Evolutionary conservation across 208 protist species (phyloP).

Genomic region (Leishmania arabica): DNA sequence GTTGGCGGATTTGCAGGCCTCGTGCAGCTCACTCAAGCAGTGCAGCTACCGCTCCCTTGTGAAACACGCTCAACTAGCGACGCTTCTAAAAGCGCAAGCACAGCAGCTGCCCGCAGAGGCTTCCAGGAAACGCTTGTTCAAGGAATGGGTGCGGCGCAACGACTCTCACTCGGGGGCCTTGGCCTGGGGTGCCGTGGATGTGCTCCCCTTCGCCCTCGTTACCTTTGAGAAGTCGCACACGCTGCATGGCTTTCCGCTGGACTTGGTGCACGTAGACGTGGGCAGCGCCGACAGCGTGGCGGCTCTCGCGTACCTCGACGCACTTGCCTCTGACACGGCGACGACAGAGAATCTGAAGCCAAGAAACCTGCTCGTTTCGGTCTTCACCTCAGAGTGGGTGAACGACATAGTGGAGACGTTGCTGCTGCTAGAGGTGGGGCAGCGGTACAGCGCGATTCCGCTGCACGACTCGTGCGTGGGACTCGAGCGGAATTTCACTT

Average conservation of each 20-base stretch:
- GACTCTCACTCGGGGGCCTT: background rate
- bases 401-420: slow-evolving; percentile 9
- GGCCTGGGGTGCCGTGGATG: background rate
- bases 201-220: slow-evolving; percentile 5
- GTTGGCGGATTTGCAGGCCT: background rate
- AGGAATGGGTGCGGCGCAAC: slow-evolving; percentile 11
- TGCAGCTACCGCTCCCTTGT: slow-evolving; percentile 9
- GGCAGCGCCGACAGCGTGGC: slow-evolving; percentile 31
- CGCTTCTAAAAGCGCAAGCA: background rate
- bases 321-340: background rate
- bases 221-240: background rate
- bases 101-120: background rate
- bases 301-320: slow-evolving; percentile 24
- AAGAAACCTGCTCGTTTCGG: slow-evolving; percentile 28
- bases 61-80: background rate
- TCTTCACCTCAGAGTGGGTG: slow-evolving; percentile 38
- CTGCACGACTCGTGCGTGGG: slow-evolving; percentile 7
- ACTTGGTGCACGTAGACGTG: slow-evolving; percentile 48
- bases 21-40: background rate
- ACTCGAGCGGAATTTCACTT: background rate
- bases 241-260: slow-evolving; percentile 24
- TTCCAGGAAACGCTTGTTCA: slow-evolving; percentile 6
- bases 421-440: slow-evolving; percentile 4
- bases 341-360: background rate
- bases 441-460: slow-evolving; percentile 17